Conservation (phyloP, 345 rosid species). For the Eucalyptus erythrocorys region DNA sequence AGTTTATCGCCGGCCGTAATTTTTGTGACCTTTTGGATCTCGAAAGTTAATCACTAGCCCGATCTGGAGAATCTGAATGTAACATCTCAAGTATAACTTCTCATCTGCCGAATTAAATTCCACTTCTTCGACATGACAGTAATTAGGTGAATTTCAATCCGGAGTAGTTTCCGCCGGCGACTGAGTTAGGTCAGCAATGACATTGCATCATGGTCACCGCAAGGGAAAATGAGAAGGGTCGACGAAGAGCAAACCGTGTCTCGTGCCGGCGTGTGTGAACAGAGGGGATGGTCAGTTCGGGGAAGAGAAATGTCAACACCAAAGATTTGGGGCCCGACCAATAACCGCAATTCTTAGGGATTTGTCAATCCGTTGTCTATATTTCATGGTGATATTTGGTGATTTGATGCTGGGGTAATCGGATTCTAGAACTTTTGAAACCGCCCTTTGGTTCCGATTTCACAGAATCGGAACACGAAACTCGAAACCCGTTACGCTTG, state of each 20-base stretch:
- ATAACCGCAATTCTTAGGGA: background rate
- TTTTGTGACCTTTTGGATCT: too few species aligned
- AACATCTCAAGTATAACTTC: background rate
- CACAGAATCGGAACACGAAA: background rate
- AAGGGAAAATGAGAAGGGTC: background rate
- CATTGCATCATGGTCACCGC: background rate
- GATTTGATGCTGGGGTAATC: background rate
- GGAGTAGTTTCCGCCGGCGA: background rate
- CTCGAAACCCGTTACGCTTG: background rate
- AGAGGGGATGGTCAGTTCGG: too few species aligned
- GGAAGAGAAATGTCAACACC: too few species aligned
- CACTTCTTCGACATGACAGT: too few species aligned
- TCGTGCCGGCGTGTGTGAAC: background rate
- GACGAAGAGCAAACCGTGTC: background rate
- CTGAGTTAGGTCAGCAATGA: background rate
- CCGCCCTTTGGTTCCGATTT: background rate
- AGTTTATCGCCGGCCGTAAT: background rate
- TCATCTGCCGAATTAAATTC: background rate
- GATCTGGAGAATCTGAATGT: background rate
- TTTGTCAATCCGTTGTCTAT: background rate
- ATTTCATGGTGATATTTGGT: background rate
- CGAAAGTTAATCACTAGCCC: too few species aligned
- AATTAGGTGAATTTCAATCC: background rate
- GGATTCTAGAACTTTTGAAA: background rate
- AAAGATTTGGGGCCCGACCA: too few species aligned